Conservation (phyloP, 495 filamentous ascomycete species). For the Penicillium goetzii region DNA sequence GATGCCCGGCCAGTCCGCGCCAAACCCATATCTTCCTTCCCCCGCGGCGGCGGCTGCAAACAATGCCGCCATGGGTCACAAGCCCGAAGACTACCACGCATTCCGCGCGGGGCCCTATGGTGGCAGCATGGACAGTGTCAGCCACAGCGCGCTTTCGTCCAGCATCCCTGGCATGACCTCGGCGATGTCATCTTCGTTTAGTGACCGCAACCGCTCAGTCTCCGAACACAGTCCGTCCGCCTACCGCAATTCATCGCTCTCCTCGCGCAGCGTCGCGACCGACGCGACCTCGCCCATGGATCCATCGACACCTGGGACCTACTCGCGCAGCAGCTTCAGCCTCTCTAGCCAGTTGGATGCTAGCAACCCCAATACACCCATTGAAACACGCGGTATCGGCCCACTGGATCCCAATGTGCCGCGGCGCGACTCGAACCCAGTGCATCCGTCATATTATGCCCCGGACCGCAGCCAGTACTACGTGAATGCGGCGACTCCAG, state of each 20-base stretch:
- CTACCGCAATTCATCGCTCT: constrained; percentile 50
- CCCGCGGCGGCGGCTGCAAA: constrained; percentile 29
- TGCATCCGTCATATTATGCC: constrained; percentile 39
- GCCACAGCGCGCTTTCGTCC: constrained; percentile 41
- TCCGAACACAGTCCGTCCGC: constrained; percentile 48
- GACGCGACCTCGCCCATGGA: constrained; percentile 51
- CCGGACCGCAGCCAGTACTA: constrained; percentile 46
- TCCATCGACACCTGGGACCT: constrained; percentile 43
- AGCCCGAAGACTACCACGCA: constrained; percentile 45
- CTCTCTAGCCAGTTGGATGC: constrained; percentile 43
- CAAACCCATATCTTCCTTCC: constrained; percentile 48
- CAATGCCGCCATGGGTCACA: constrained; percentile 25
- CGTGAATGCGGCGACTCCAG: constrained; percentile 32
- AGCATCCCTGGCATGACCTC: constrained; percentile 42
- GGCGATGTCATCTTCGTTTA: constrained; percentile 37
- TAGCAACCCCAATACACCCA: constrained; percentile 25
- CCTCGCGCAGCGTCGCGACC: constrained; percentile 46
- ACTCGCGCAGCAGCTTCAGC: constrained; percentile 47
- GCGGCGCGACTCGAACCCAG: constrained; percentile 47
- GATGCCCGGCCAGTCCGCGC: constrained; percentile 38
- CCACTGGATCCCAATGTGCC: constrained; percentile 43
- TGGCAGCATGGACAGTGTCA: constrained; percentile 42
- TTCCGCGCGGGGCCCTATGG: constrained; percentile 43
- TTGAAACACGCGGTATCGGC: constrained; percentile 41
- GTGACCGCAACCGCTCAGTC: constrained; percentile 47